Conservation (phyloP, 768 basidiomycete species). For the Mycena epipterygia region DNA sequence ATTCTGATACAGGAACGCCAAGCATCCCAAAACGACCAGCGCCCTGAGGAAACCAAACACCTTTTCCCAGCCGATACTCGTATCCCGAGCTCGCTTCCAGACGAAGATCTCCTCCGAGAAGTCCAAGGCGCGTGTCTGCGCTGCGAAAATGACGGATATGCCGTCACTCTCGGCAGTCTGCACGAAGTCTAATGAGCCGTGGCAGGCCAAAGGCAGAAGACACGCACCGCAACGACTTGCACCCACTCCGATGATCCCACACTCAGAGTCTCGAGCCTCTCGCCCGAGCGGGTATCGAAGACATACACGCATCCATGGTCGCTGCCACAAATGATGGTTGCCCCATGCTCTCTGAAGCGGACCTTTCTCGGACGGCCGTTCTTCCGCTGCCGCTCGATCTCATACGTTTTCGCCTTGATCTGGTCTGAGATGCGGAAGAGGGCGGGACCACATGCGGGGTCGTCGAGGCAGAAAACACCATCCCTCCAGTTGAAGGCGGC, state of each 20-base stretch:
- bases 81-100: constrained; percentile 15
- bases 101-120: constrained; percentile 11
- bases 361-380: constrained; percentile 10
- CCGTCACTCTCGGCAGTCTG: constrained; percentile 9
- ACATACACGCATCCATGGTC: constrained; percentile 21
- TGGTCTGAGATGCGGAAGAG: constrained; percentile 14
- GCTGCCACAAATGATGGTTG: constrained; percentile 8
- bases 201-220: neutral
- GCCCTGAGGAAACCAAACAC: neutral
- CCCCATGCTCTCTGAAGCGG: constrained; percentile 6
- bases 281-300: constrained; percentile 12
- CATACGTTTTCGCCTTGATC: constrained; percentile 1
- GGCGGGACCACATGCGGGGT: constrained; percentile 13
- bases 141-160: constrained; percentile 17
- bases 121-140: constrained; percentile 14
- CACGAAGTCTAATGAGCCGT: neutral
- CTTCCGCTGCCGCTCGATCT: neutral
- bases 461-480: constrained; percentile 17
- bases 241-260: constrained; percentile 17
- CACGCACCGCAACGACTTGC: constrained; percentile 10
- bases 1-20: constrained; percentile 11
- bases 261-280: constrained; percentile 5
- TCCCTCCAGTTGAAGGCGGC: constrained; percentile 15
- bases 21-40: constrained; percentile 16
- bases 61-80: constrained; percentile 5